Evolutionary conservation across 2,329 filamentous ascomycete species (phyloP), one percentile per base, ranked within the genome.

Genomic region (Cylindrodendrum hubeiense): DNA sequence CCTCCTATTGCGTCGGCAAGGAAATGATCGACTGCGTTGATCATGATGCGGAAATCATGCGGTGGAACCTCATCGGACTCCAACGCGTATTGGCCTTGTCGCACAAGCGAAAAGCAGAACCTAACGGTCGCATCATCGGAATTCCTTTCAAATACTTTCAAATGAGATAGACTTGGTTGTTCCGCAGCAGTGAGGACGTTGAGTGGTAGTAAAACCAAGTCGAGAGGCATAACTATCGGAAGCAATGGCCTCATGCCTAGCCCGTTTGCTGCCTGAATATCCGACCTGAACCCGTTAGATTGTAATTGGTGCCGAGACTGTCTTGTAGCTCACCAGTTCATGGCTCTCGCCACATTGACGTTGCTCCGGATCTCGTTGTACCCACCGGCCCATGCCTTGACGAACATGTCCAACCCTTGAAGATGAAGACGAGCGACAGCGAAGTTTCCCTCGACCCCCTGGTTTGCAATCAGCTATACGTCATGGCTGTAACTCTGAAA

Each of bases 391-490:
- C 64, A 64, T 10, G 54, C 41, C 46, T 49, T 60, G 22, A 65
- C 41, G 2, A 69, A 17, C 17, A 59, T 21, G n/a, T 63, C 61
- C 2, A 69, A 30, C 4, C 64, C 68, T 34, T 57, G 47, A 9
- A 70, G 28, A 56, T 70, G 67, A 39, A 69, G 39, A 21, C 59
- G 21, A 13, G 63, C 66, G 15, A 49, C 49, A 0, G 63, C 15
- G 19, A 60, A 70, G 22, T 68, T 55, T 8, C 64, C 59, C n/a
- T 70, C 61, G 5, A 59, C 41, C 1, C 63, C 61, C 64, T 67
- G 28, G 3, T 12, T 30, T 15, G 19, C 13, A 12, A 21, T 66
- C 21, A 60, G 54, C 21, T 19, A 58, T 5, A 2, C n/a, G 6
- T 2, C 19, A 17, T 30, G 44, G 44, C 19, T 17, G 3, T 30